Evolutionary conservation across 2,329 filamentous ascomycete genomes (phyloP), one percentile per base, ranked within the genome.

Genomic region (Colletotrichum lindemuthianum): DNA sequence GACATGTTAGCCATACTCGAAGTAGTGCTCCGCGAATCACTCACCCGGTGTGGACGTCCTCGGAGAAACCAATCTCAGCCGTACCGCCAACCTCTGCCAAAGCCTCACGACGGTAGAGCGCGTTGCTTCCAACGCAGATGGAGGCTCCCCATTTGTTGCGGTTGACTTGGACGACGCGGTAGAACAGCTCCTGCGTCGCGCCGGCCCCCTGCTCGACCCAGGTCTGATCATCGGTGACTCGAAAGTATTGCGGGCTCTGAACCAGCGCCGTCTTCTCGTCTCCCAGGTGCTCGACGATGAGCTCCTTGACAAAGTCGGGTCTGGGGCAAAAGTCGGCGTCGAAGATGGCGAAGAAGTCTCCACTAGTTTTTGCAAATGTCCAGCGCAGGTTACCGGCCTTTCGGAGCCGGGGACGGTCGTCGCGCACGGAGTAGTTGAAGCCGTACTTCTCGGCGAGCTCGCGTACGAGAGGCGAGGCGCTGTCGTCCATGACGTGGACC

Each of bases 201-300:
- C 78, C 78, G 1, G 78, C 78, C 11, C 78, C 78, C 69, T 80
- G 78, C 70, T 80, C 78, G 5, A 79, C 77, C 78, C 78, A 80
- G 0, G 78, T 78, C 68, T 80, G 78, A 13, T 78, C 74, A 8
- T 71, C 70, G 0, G 71, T 72, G 15, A 77, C 74, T 37, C 78
- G 72, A 68, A 80, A 80, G 69, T 76, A 80, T 66, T 80, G 78
- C 4, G 78, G 78, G 37, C 73, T 77, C 68, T 80, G 78, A 24
- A 80, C 71, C 41, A 80, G 78, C 15, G 77, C 77, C 10, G 73
- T 76, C 65, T 76, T 74, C 10, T 71, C 69, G 53, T 79, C 76
- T 8, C 72, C 76, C 54, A 79, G 67, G 59, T 79, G 76, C 63
- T 78, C 74, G 0, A 78, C 77, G 2, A 79, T 72, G 32, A 78